Evolutionary conservation across 1,139 yeast genomes (phyloP).

Genomic region (Pichia terricola): DNA sequence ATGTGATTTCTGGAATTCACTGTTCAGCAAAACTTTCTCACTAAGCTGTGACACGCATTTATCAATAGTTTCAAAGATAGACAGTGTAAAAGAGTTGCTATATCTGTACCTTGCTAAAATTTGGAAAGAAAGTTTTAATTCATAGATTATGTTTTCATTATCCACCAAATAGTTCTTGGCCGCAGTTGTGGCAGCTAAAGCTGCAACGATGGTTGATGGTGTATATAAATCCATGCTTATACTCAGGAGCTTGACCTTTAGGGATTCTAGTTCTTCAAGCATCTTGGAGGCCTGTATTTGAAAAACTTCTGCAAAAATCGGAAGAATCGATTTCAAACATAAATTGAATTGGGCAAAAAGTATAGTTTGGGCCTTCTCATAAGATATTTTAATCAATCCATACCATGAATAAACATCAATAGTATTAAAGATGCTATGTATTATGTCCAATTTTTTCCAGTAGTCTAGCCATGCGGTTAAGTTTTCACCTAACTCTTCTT

Average conservation of each 20-base stretch:
- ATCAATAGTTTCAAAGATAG: too few species aligned
- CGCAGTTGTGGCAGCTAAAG: constrained; percentile 28
- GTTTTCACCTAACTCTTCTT: constrained; percentile 27
- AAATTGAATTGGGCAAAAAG: constrained; percentile 46
- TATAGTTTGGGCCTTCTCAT: constrained; percentile 45
- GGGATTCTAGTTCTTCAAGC: too few species aligned
- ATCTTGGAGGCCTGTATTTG: too few species aligned
- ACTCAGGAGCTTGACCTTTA: constrained; percentile 28
- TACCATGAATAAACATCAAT: constrained; percentile 31
- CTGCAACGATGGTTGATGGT: constrained; percentile 28
- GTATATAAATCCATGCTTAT: constrained; percentile 28
- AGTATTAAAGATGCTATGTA: constrained; percentile 45
- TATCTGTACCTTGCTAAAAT: constrained; percentile 22
- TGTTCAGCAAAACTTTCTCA: too few species aligned
- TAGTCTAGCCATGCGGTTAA: constrained; percentile 40
- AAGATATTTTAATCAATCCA: constrained; percentile 37
- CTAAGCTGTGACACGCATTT: too few species aligned
- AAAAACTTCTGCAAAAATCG: constrained; percentile 20
- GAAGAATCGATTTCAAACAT: constrained; percentile 44
- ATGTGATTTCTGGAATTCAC: constrained; percentile 19
- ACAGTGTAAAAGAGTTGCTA: too few species aligned
- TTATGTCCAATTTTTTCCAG: constrained; percentile 35
- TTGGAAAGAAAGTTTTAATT: constrained; percentile 37
- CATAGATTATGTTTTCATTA: constrained; percentile 7
- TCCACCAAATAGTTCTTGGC: constrained; percentile 8